Evolutionary conservation across 2,329 filamentous ascomycete species (phyloP).

Genomic region (Pestalotiopsis sp.): DNA sequence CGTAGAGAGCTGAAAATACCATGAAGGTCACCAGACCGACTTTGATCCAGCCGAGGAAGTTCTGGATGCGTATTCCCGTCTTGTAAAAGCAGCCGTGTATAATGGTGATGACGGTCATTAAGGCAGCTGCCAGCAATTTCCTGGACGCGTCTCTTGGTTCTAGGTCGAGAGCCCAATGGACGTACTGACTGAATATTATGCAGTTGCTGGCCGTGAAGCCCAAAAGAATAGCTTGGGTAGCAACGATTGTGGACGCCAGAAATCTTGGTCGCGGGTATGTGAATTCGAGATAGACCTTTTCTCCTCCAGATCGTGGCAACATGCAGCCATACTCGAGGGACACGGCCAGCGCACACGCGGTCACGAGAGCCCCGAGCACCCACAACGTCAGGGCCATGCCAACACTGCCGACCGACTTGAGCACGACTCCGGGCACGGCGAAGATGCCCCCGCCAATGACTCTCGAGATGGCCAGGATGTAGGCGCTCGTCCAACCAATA

Average conservation of each 20-base stretch:
- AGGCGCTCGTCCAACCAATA: constrained; percentile 64
- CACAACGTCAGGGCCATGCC: constrained; percentile 65
- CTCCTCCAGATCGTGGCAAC: constrained; percentile 68
- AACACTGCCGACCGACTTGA: constrained; percentile 66
- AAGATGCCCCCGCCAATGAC: constrained; percentile 74
- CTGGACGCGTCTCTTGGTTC: constrained; percentile 51
- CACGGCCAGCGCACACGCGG: constrained; percentile 62
- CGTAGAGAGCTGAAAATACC: constrained; percentile 61
- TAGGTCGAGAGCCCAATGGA: neutral
- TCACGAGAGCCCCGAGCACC: constrained; percentile 62
- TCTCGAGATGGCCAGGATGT: constrained; percentile 68
- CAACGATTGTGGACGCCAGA: neutral
- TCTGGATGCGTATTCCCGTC: constrained; percentile 61
- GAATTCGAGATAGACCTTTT: constrained; percentile 73
- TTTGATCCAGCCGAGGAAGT: constrained; percentile 65
- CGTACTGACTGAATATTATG: constrained; percentile 8
- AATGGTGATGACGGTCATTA: constrained; percentile 58
- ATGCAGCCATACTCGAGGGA: constrained; percentile 71
- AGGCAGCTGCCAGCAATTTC: constrained; percentile 57
- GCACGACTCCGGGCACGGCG: constrained; percentile 68
- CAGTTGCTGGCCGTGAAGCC: constrained; percentile 2
- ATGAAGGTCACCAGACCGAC: constrained; percentile 62
- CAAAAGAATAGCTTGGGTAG: neutral
- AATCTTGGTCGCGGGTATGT: constrained; percentile 51
- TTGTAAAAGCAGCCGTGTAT: constrained; percentile 60